Evolutionary conservation across 306 rosid genomes (phyloP).

Genomic region (Senna siamea): DNA sequence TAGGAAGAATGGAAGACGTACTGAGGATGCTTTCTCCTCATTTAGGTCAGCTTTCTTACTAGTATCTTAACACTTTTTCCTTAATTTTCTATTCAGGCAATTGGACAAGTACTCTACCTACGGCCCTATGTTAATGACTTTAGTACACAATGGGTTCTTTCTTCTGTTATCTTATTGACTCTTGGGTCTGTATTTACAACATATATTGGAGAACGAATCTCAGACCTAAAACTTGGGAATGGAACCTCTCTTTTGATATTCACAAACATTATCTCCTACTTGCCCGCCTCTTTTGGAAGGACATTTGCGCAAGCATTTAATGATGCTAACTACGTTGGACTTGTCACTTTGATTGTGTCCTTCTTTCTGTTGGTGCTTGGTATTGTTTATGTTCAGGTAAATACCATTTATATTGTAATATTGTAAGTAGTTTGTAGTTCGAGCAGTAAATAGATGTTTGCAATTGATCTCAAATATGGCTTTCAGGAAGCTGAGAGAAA

Average conservation of each 20-base stretch:
- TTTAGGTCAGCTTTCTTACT: conserved; percentile 26
- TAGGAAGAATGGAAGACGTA: neutral
- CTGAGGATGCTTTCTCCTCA: conserved; percentile 15
- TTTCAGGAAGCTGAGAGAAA: conserved; percentile 98
- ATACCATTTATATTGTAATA: conserved; percentile 29
- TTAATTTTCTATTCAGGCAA: conserved; percentile 62
- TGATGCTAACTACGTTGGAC: conserved; percentile 90
- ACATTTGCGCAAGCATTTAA: conserved; percentile 71
- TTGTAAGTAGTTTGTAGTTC: conserved; percentile 29
- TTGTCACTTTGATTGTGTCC: conserved; percentile 66
- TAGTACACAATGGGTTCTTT: conserved; percentile 74
- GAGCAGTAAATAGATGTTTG: conserved; percentile 33
- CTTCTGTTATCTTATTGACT: conserved; percentile 81
- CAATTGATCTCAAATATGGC: conserved; percentile 47
- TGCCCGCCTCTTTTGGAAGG: conserved; percentile 97
- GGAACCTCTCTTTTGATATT: conserved; percentile 96
- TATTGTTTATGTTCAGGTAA: conserved; percentile 97
- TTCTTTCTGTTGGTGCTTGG: conserved; percentile 88
- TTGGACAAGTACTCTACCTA: conserved; percentile 92
- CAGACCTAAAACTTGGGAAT: conserved; percentile 94
- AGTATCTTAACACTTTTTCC: conserved; percentile 9
- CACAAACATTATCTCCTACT: conserved; percentile 95
- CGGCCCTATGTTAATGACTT: conserved; percentile 95
- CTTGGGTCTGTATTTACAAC: conserved; percentile 89
- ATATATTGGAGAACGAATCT: conserved; percentile 83